These are phyloP conservation scores for Neoascochyta sp. DNA, from an alignment of 2,329 filamentous ascomycete species.

Conservation along the genomic window DNA sequence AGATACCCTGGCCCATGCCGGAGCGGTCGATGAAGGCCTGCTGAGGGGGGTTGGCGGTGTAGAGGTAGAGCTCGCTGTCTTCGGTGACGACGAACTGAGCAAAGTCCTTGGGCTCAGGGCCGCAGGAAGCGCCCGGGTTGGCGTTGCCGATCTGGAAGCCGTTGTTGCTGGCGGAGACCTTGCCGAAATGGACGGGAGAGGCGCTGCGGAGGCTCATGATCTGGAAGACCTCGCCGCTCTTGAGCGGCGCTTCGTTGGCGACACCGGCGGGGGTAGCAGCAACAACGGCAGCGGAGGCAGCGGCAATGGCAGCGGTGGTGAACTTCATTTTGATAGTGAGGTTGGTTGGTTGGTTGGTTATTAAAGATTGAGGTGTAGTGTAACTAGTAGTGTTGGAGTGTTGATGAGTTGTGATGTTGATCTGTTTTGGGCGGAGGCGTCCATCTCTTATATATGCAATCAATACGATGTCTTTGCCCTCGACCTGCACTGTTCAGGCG, in stretches of 20 bases:
- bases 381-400: conserved; percentile 3
- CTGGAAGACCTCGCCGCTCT: conserved; percentile 43
- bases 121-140: conserved; percentile 50
- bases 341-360: conserved; percentile 7
- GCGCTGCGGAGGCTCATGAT: conserved; percentile 51
- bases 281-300: conserved; percentile 20
- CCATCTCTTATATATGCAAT: no score
- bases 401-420: conserved; percentile 1
- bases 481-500: no score
- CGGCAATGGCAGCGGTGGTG: conserved; percentile 20
- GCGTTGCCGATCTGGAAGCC: conserved; percentile 45
- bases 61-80: conserved; percentile 46
- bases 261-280: conserved; percentile 23
- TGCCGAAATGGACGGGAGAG: conserved; percentile 48
- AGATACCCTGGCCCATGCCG: conserved; percentile 55
- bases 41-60: conserved; percentile 46
- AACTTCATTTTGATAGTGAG: conserved; percentile 31
- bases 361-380: conserved; percentile 1
- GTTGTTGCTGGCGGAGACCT: conserved; percentile 45
- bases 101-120: conserved; percentile 29
- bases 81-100: conserved; percentile 53
- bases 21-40: conserved; percentile 54
- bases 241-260: conserved; percentile 16
- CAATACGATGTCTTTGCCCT: no score
- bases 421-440: no score